Evolutionary conservation across 352 stramenopile genomes (phyloP).

Genomic region (Peronospora farinosa): DNA sequence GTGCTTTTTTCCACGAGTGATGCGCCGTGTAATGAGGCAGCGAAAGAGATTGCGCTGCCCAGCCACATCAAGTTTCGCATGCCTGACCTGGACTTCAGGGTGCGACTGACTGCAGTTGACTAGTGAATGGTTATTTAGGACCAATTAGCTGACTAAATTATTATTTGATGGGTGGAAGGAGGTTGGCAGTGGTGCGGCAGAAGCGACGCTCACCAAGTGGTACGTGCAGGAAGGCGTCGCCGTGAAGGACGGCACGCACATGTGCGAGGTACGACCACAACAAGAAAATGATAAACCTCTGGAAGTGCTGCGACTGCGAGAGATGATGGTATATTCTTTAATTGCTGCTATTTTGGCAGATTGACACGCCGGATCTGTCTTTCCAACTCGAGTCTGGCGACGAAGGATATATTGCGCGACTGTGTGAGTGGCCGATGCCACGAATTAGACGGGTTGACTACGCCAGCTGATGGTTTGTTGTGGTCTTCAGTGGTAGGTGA

Average conservation of each 20-base stretch:
- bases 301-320: too few species aligned
- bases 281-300: too few species aligned
- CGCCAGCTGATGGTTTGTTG: constrained; percentile 6
- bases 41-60: constrained; percentile 34
- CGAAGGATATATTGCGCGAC: constrained; percentile 69
- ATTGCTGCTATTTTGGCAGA: constrained; percentile 25
- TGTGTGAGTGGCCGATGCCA: constrained; percentile 38
- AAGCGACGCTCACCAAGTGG: constrained; percentile 75
- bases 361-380: constrained; percentile 79
- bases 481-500: constrained; percentile 54
- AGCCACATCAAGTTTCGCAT: constrained; percentile 85
- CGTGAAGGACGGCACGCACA: constrained; percentile 60
- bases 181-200: constrained; percentile 38
- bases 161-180: constrained; percentile 21
- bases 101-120: constrained; percentile 11
- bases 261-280: constrained; percentile 55
- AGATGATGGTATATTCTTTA: too few species aligned
- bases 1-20: constrained; percentile 2
- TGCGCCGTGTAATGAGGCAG: background rate
- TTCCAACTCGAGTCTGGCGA: constrained; percentile 78
- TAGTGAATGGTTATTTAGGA: background rate
- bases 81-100: constrained; percentile 81
- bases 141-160: too few species aligned
- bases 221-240: constrained; percentile 53
- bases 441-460: too few species aligned